A percentile compares a stretch with the other conserved stretches of the same genome.
Evolutionary conservation across 495 filamentous ascomycete genomes (phyloP).

Genomic region (Penicillium salamii): DNA sequence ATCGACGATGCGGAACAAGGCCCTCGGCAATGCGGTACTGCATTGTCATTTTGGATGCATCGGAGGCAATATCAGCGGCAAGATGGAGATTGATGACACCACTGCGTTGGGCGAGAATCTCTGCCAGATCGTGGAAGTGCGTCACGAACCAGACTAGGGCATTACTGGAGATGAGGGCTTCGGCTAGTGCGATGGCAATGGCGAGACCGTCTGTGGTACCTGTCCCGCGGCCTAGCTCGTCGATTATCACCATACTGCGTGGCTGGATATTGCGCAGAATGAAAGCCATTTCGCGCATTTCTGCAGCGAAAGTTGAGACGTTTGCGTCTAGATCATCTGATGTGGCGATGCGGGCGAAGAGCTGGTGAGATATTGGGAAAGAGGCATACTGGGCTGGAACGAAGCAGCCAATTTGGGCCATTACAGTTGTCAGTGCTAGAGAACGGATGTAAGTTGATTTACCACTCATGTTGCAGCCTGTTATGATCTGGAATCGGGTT

Average conservation of each 20-base stretch:
- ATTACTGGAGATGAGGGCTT: constrained; percentile 74
- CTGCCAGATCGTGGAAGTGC: constrained; percentile 81
- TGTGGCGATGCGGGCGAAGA: constrained; percentile 83
- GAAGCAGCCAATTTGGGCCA: constrained; percentile 92
- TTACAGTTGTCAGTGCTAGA: constrained; percentile 78
- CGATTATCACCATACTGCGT: constrained; percentile 78
- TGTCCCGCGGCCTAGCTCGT: constrained; percentile 91
- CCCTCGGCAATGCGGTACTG: constrained; percentile 77
- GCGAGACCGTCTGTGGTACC: constrained; percentile 84
- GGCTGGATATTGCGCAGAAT: constrained; percentile 77
- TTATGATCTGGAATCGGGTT: constrained; percentile 85
- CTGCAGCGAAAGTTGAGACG: constrained; percentile 86
- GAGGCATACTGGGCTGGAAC: constrained; percentile 82
- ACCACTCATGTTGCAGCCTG: constrained; percentile 98
- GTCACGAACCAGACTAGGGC: constrained; percentile 89
- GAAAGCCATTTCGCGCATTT: constrained; percentile 95
- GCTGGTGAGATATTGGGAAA: constrained; percentile 74
- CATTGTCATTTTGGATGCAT: constrained; percentile 68
- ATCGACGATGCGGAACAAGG: constrained; percentile 66
- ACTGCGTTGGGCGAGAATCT: constrained; percentile 65
- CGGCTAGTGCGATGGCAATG: constrained; percentile 84
- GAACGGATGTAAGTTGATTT: constrained; percentile 93
- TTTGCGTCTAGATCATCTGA: constrained; percentile 90
- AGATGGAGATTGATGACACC: constrained; percentile 84
- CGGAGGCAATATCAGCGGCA: constrained; percentile 58